Base-by-base conservation (phyloP, 352 stramenopile genomes). In the Thraustochytrium striatum region DNA sequence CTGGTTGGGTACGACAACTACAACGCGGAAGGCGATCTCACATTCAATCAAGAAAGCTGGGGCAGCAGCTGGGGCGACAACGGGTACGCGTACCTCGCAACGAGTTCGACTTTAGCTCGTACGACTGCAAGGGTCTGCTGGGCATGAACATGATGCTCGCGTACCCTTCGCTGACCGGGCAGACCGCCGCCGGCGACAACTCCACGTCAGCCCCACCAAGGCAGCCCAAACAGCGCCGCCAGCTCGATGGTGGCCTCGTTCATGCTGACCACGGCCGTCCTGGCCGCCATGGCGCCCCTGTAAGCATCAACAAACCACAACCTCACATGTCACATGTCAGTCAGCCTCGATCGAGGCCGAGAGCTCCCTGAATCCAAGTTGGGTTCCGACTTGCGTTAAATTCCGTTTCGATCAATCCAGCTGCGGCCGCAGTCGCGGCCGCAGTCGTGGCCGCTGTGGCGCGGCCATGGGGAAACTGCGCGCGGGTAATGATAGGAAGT, bases 31-130 rank as follows among this genome's bases (percentile, higher is more conserved):
- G 25, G 47, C n/a, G n/a, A n/a, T n/a, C 75, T 80, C 30, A 81
- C 30, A 16, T 87, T 86, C 58, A 84, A 91, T 53, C 89, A 90
- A 80, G 91, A 92, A 78, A 87, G 88, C 70, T 92, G 87, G 87
- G 88, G 88, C 2, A 86, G 84, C 1, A 72, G 79, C 2, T 92
- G 88, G 88, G 88, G 88, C 33, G 88, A 91, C 69, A 52, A 85
- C 11, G 88, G 88, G 25, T 92, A 82, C 50, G 82, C 82, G 38
- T 58, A 78, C n/a, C 58, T 84, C 11, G 59, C n/a, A n/a, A 72
- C 65, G 52, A 75, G 41, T 11, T 38, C 13, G 39, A 58, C 25
- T 16, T 75, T 28, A 13, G 7, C 25, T 21, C 11, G 19, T 41
- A 61, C 11, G 25, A 16, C 13, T 75, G 65, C 52, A 44, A 32